Conservation (phyloP, 768 basidiomycete genomes). For the Megacollybia marginata region DNA sequence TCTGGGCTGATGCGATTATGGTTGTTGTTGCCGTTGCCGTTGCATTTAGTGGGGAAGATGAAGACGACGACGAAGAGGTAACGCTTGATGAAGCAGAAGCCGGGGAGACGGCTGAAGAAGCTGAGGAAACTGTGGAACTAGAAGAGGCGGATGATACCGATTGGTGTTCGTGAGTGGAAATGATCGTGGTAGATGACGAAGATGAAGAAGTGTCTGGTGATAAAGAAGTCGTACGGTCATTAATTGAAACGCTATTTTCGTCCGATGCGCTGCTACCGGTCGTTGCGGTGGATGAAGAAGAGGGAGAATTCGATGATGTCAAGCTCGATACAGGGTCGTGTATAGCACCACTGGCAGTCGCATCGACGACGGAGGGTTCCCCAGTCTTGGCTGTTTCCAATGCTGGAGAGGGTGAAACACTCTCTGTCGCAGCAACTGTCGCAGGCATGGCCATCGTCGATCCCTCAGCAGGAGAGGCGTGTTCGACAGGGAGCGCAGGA, state of each 20-base stretch:
- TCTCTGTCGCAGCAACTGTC: too few relatives aligned
- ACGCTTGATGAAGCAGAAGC: too few relatives aligned
- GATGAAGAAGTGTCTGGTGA: background rate
- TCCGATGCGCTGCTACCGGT: background rate
- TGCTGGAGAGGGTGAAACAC: slow-evolving; percentile 1
- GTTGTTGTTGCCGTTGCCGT: slow-evolving; percentile 1
- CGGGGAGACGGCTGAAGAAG: slow-evolving; percentile 2
- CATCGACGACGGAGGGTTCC: background rate
- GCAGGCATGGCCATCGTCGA: too few relatives aligned
- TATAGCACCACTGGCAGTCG: background rate
- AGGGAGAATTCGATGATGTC: background rate
- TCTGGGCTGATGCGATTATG: slow-evolving; percentile 4
- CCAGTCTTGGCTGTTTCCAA: background rate
- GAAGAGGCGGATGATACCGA: slow-evolving; percentile 1
- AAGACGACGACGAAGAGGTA: slow-evolving; percentile 5
- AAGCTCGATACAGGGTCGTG: background rate
- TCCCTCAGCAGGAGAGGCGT: too few relatives aligned
- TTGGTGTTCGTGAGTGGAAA: background rate
- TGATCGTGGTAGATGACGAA: slow-evolving; percentile 1
- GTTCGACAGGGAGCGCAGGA: too few relatives aligned
- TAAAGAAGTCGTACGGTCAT: background rate
- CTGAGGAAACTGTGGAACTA: slow-evolving; percentile 1
- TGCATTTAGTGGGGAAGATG: background rate
- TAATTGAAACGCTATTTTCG: background rate
- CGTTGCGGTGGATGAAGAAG: slow-evolving; percentile 4